Conservation (phyloP, 2,329 filamentous ascomycete genomes). For the Fusarium solani-melongenae region DNA sequence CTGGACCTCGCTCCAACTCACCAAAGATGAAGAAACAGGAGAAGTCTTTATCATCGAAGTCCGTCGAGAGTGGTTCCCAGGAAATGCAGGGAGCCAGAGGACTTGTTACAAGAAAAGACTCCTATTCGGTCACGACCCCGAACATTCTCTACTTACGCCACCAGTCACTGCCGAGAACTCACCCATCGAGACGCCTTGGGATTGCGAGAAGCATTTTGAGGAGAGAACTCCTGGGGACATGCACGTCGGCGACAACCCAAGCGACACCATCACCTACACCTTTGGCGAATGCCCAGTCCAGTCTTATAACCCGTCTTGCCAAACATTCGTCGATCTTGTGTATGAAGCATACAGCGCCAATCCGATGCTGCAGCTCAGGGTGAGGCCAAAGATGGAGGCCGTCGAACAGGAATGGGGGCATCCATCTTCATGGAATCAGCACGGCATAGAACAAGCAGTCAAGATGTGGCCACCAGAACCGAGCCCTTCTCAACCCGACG, state of each 20-base stretch:
- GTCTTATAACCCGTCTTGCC: conserved; percentile 63
- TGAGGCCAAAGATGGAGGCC: conserved; percentile 29
- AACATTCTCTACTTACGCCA: conserved; percentile 3
- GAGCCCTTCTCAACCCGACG: not conserved
- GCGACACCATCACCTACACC: conserved; percentile 56
- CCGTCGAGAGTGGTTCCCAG: conserved; percentile 72
- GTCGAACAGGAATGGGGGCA: not conserved
- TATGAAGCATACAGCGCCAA: conserved; percentile 46
- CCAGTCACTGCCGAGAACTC: conserved; percentile 2
- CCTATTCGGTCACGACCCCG: conserved; percentile 47
- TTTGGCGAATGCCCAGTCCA: conserved; percentile 65
- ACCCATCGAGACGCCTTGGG: conserved; percentile 36
- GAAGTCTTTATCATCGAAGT: conserved; percentile 72
- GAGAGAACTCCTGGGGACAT: conserved; percentile 37
- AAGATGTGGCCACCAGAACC: conserved; percentile 41
- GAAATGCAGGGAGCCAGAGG: conserved; percentile 67
- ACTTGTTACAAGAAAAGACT: conserved; percentile 73
- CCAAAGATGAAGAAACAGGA: conserved; percentile 68
- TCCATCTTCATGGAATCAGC: not conserved
- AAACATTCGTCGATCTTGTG: conserved; percentile 69
- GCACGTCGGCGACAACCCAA: conserved; percentile 61
- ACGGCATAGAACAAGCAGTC: not conserved
- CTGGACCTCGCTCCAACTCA: conserved; percentile 75
- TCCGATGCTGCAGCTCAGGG: conserved; percentile 57
- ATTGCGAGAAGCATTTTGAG: conserved; percentile 49